Conservation (phyloP, 2,329 filamentous ascomycete genomes). For the Ophiosphaerella herpotricha region DNA sequence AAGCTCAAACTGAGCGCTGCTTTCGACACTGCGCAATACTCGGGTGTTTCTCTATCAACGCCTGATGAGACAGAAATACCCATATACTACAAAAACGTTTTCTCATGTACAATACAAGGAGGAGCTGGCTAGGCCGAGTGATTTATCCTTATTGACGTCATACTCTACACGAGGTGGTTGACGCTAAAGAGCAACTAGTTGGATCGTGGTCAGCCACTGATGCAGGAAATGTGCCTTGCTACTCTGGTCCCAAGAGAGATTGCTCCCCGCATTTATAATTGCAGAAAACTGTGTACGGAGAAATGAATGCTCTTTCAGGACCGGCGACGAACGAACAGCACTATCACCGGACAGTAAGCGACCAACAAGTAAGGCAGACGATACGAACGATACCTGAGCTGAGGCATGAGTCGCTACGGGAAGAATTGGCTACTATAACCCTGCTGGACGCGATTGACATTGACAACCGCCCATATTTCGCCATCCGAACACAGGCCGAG, state of each 20-base stretch:
- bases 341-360: slow-evolving; percentile 10
- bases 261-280: background rate
- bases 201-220: too few species aligned
- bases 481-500: slow-evolving; percentile 15
- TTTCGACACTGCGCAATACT: too few species aligned
- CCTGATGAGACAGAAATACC: too few species aligned
- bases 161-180: background rate
- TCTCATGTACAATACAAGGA: too few species aligned
- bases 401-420: slow-evolving; percentile 6
- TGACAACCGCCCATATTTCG: slow-evolving; percentile 33
- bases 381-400: slow-evolving; percentile 9
- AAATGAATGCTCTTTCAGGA: background rate
- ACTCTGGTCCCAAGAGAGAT: too few species aligned
- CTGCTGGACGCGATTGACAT: slow-evolving; percentile 28
- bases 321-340: slow-evolving; percentile 1
- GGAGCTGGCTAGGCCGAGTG: too few species aligned
- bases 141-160: background rate
- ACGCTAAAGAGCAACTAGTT: background rate
- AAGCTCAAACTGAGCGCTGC: too few species aligned
- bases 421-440: slow-evolving; percentile 12
- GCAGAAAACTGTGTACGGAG: background rate
- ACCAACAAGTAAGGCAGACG: slow-evolving; percentile 8
- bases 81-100: too few species aligned
- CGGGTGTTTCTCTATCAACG: too few species aligned
- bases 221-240: too few species aligned